phyloP scores from a whole-genome alignment of 805 yeast species.

The Cyberlindnera nakhonratchasimensis region DNA sequence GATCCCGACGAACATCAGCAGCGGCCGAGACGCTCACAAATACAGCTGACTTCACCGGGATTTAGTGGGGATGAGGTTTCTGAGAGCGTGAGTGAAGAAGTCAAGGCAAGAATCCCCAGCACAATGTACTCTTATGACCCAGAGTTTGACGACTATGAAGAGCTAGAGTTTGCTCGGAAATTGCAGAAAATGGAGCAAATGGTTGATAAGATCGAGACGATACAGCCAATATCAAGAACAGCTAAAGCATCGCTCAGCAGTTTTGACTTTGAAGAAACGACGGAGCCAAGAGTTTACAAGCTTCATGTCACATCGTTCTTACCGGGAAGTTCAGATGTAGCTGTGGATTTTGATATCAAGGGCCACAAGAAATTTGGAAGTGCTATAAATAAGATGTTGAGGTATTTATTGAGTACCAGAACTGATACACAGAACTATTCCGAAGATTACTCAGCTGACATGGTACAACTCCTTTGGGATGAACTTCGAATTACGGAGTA shows the following conservation, averaged over 20 bases:
- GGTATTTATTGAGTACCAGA: constrained; percentile 6
- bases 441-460: constrained; percentile 11
- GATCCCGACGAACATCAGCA: constrained; percentile 5
- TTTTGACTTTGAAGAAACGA: neutral
- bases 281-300: constrained; percentile 8
- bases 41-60: constrained; percentile 12
- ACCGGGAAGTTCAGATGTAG: constrained; percentile 19
- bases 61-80: constrained; percentile 16
- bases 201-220: constrained; percentile 1
- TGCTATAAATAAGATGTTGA: constrained; percentile 15
- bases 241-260: neutral
- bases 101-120: neutral
- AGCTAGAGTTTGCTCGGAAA: constrained; percentile 3
- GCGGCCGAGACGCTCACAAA: constrained; percentile 3
- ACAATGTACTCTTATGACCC: neutral
- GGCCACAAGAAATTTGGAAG: constrained; percentile 20
- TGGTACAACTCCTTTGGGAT: constrained; percentile 23
- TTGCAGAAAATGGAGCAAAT: neutral
- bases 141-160: constrained; percentile 12
- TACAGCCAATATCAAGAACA: neutral
- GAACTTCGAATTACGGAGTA: constrained; percentile 20
- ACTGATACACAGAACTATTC: neutral
- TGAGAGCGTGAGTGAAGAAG: neutral
- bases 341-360: constrained; percentile 15
- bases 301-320: constrained; percentile 18